Evolutionary conservation across 768 basidiomycete genomes (phyloP).

Genomic region (Megacollybia marginata): DNA sequence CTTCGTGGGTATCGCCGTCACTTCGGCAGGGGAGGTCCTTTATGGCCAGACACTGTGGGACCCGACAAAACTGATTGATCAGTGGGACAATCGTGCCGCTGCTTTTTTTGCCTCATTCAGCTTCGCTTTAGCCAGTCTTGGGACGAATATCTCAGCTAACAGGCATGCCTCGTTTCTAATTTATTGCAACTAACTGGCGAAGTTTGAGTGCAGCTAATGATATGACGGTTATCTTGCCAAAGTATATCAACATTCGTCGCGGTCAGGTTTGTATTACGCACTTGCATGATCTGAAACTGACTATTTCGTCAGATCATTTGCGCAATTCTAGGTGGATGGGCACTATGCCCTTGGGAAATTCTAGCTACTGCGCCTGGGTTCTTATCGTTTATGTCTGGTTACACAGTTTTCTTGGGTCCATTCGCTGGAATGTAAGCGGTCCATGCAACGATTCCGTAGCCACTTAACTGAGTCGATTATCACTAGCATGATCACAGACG

Average conservation of each 20-base stretch:
- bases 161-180: conserved; percentile 6
- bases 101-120: conserved; percentile 78
- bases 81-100: conserved; percentile 80
- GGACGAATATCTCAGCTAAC: conserved; percentile 75
- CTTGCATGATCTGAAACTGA: too few relatives aligned
- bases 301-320: conserved; percentile 39
- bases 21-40: conserved; percentile 63
- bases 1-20: conserved; percentile 77
- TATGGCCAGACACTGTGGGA: conserved; percentile 70
- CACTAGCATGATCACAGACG: background rate
- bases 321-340: conserved; percentile 80
- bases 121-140: conserved; percentile 67
- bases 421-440: conserved; percentile 66
- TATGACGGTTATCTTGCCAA: conserved; percentile 70
- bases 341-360: conserved; percentile 83
- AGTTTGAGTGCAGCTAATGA: conserved; percentile 69
- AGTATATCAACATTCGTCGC: conserved; percentile 73
- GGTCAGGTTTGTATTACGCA: conserved; percentile 36
- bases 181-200: background rate
- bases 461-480: too few relatives aligned
- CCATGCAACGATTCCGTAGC: too few relatives aligned
- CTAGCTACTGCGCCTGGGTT: conserved; percentile 61
- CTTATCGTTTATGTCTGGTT: conserved; percentile 73
- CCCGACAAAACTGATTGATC: conserved; percentile 65
- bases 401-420: conserved; percentile 82